Percentiles rank a stretch among this genome's conserved stretches.
phyloP scores from a whole-genome alignment of 352 stramenopile species.

The Pythium biforme region DNA sequence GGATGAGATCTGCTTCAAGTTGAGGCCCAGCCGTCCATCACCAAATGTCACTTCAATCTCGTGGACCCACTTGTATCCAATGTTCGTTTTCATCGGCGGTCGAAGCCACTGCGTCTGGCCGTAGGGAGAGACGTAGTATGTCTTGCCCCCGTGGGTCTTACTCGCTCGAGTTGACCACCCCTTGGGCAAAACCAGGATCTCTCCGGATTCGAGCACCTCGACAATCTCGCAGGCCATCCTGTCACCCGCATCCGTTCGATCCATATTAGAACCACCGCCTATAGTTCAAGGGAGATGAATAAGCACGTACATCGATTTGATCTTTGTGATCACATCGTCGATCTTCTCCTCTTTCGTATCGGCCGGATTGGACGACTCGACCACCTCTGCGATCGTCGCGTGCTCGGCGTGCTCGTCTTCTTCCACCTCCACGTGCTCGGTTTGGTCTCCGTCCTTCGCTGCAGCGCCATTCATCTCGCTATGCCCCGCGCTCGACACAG shows the following conservation, averaged over 20 bases:
- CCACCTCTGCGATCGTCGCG: constrained; percentile 49
- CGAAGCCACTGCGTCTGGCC: constrained; percentile 83
- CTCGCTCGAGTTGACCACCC: constrained; percentile 78
- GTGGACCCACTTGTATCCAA: constrained; percentile 80
- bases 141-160: constrained; percentile 82
- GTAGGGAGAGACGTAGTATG: constrained; percentile 84
- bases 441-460: not conserved
- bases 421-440: not conserved
- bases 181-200: constrained; percentile 74
- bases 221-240: constrained; percentile 60
- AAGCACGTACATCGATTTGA: constrained; percentile 49
- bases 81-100: constrained; percentile 66
- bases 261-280: not conserved
- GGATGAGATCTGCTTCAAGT: constrained; percentile 79
- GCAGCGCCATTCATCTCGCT: not conserved
- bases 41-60: constrained; percentile 86
- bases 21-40: constrained; percentile 69
- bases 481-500: not conserved
- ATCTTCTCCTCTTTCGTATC: constrained; percentile 59
- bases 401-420: constrained; percentile 31
- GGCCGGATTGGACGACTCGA: constrained; percentile 25
- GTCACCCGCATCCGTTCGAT: not conserved
- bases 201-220: constrained; percentile 61
- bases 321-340: constrained; percentile 55
- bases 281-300: not conserved